A percentile compares a stretch with the other conserved stretches of the same genome.
Evolutionary conservation across 306 rosid species (phyloP).

Genomic region (Senna siamea): DNA sequence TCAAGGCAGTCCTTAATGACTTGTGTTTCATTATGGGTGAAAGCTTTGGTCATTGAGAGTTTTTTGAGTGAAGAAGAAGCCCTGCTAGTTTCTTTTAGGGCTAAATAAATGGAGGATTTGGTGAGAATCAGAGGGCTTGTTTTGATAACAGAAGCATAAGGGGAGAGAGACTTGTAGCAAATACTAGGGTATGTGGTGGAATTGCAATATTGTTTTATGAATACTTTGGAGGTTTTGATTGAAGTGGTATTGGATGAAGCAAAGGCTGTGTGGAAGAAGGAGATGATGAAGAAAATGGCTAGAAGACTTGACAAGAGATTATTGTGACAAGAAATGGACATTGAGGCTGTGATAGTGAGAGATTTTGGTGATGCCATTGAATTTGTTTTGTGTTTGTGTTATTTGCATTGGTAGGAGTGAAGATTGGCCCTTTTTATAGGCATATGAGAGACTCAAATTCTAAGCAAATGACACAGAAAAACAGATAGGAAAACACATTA

Average conservation of each 20-base stretch:
- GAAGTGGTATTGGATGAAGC: conserved; percentile 16
- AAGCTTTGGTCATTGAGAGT: conserved; percentile 18
- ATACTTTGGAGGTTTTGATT: conserved; percentile 33
- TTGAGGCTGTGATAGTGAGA: not conserved
- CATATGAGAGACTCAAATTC: not conserved
- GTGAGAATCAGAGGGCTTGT: conserved; percentile 41
- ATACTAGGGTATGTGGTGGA: conserved; percentile 42
- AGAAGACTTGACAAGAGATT: conserved; percentile 28
- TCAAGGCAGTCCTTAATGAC: conserved; percentile 45
- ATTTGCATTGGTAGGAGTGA: conserved; percentile 26
- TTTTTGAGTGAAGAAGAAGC: conserved; percentile 7
- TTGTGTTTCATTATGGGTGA: conserved; percentile 34
- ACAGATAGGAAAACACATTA: no score
- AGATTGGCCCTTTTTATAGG: conserved; percentile 39
- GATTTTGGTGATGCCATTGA: conserved; percentile 35
- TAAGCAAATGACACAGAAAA: not conserved
- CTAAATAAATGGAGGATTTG: conserved; percentile 29
- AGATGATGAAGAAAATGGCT: conserved; percentile 31
- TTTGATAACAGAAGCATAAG: conserved; percentile 43
- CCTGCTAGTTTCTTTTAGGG: conserved; percentile 32
- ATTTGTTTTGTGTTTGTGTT: not conserved
- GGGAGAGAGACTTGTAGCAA: conserved; percentile 52
- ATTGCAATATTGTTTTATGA: conserved; percentile 40
- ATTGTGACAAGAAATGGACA: not conserved
- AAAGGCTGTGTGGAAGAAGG: conserved; percentile 26